phyloP scores from a whole-genome alignment of 1,284 basidiomycete species.

The Kwoniella shivajii region DNA sequence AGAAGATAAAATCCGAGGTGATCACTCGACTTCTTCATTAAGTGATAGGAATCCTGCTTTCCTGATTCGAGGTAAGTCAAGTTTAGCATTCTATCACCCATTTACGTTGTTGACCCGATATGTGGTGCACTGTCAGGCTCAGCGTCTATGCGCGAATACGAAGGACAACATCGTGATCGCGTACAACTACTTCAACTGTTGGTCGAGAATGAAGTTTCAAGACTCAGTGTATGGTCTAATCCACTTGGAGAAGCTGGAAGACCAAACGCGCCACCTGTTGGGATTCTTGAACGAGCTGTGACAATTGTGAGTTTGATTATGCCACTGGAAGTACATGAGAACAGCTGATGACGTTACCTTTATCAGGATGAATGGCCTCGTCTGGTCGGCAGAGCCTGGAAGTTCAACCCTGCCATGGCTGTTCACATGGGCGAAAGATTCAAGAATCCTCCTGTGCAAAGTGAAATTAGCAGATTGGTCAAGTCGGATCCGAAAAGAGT shows the following conservation, averaged over 20 bases:
- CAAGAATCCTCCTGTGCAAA: slow-evolving; percentile 64
- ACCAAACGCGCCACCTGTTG: slow-evolving; percentile 40
- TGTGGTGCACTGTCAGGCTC: too few species aligned
- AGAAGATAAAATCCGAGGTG: slow-evolving; percentile 69
- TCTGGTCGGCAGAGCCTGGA: slow-evolving; percentile 77
- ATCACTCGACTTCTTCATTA: slow-evolving; percentile 70
- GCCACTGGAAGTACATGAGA: not conserved
- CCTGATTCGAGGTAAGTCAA: slow-evolving; percentile 41
- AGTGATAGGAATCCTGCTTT: slow-evolving; percentile 58
- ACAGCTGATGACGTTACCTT: slow-evolving; percentile 12
- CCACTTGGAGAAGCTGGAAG: slow-evolving; percentile 71
- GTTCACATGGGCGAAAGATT: slow-evolving; percentile 85
- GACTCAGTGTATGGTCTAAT: slow-evolving; percentile 88
- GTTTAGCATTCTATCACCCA: not conserved
- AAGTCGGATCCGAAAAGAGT: slow-evolving; percentile 72
- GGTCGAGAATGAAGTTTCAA: slow-evolving; percentile 85
- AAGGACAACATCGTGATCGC: slow-evolving; percentile 63
- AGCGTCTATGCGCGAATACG: slow-evolving; percentile 60
- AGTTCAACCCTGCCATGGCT: slow-evolving; percentile 77
- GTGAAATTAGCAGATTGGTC: slow-evolving; percentile 76
- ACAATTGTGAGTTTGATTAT: slow-evolving; percentile 59
- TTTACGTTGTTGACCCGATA: not conserved
- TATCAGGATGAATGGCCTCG: slow-evolving; percentile 68
- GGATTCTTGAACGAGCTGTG: slow-evolving; percentile 58
- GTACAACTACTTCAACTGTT: slow-evolving; percentile 76